Evolutionary conservation across 805 yeast genomes (phyloP).

Genomic region (Schizosaccharomyces octosporus): DNA sequence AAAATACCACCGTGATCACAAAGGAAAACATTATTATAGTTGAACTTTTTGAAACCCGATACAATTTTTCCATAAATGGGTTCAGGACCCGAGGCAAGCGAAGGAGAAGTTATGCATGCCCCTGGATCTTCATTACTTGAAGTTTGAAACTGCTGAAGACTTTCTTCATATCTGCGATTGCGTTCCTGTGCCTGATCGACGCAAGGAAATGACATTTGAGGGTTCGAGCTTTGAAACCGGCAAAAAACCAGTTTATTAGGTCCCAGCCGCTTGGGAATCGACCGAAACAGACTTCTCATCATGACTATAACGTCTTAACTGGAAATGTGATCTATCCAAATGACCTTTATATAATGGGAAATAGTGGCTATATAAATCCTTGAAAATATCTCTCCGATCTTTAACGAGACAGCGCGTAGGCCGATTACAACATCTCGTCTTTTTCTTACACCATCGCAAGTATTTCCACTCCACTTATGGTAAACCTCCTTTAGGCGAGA

Average conservation of each 20-base stretch:
- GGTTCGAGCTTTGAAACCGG: neutral
- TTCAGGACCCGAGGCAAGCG: conserved; percentile 17
- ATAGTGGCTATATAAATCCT: too few species aligned
- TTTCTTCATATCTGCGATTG: neutral
- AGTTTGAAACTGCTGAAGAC: neutral
- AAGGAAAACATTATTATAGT: conserved; percentile 31
- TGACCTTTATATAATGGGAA: too few species aligned
- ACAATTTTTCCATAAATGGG: conserved; percentile 53
- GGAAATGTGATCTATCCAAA: too few species aligned
- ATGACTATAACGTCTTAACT: neutral
- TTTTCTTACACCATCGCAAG: too few species aligned
- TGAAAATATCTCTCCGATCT: too few species aligned
- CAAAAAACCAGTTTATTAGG: neutral
- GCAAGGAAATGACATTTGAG: conserved; percentile 2
- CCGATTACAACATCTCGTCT: too few species aligned
- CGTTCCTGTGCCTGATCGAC: conserved; percentile 1
- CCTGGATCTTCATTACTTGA: neutral
- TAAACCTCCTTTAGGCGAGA: too few species aligned
- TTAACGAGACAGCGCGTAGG: too few species aligned
- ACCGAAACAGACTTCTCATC: neutral
- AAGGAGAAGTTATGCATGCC: neutral
- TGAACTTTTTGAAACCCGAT: conserved; percentile 39
- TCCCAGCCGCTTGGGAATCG: neutral
- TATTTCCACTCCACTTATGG: too few species aligned
- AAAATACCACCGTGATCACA: conserved; percentile 64